A percentile compares a stretch with the other conserved stretches of the same genome.
These are phyloP conservation scores for Staphylotrichum longicolle DNA, from an alignment of 495 filamentous ascomycete genomes.

Conservation along the genomic window DNA sequence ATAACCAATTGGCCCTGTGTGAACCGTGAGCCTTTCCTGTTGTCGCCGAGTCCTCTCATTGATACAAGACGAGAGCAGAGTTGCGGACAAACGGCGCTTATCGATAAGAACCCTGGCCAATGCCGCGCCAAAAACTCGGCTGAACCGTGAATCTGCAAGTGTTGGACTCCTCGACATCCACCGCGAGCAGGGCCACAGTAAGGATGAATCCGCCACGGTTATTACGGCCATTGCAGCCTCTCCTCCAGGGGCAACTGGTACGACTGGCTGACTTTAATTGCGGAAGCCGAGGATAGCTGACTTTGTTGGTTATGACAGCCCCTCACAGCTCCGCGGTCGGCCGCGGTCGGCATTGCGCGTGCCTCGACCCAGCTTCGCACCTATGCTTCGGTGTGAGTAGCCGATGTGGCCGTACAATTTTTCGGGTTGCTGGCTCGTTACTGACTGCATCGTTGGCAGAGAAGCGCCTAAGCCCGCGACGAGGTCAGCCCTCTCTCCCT, in stretches of 20 bases:
- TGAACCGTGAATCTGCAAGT: slow-evolving; percentile 6
- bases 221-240: slow-evolving; percentile 35
- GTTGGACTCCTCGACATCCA: slow-evolving; percentile 24
- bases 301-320: slow-evolving; percentile 18
- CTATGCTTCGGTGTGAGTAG: slow-evolving; percentile 32
- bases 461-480: not conserved
- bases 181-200: slow-evolving; percentile 23
- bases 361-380: slow-evolving; percentile 29
- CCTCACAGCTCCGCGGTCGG: slow-evolving; percentile 24
- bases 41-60: not conserved
- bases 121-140: slow-evolving; percentile 31
- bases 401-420: too few relatives aligned
- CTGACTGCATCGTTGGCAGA: not conserved
- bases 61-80: too few relatives aligned
- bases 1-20: not conserved
- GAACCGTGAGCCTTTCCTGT: not conserved
- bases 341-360: slow-evolving; percentile 24
- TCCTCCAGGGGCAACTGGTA: slow-evolving; percentile 36
- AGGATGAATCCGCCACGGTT: slow-evolving; percentile 37
- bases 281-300: slow-evolving; percentile 12
- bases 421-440: not conserved
- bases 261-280: not conserved
- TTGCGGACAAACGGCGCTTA: slow-evolving; percentile 22
- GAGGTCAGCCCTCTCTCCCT: slow-evolving; percentile 12
- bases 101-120: slow-evolving; percentile 35